Evolutionary conservation across 257 asterid genomes (phyloP).

Genomic region (Ehretia macrophylla): DNA sequence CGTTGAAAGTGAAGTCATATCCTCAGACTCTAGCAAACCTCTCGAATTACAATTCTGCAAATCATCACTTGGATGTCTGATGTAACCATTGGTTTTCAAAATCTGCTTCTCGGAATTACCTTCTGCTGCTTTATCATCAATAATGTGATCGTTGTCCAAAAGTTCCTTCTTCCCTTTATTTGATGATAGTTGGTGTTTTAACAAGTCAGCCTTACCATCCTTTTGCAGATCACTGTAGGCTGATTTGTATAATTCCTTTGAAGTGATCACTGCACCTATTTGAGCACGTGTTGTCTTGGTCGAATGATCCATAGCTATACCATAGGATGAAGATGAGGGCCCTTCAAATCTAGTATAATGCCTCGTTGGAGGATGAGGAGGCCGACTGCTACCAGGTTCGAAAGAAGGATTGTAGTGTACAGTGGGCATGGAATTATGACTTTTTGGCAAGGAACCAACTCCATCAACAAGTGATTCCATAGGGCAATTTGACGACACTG

Average conservation of each 20-base stretch:
- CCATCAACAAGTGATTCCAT: conserved; percentile 68
- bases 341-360: conserved; percentile 37
- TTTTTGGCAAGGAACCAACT: conserved; percentile 47
- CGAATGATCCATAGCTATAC: conserved; percentile 27
- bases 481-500: conserved; percentile 34
- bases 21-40: conserved; percentile 30
- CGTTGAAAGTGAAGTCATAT: conserved; percentile 14
- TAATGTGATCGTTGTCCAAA: conserved; percentile 8
- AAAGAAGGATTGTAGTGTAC: conserved; percentile 33
- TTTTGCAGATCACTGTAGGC: conserved; percentile 19
- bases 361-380: conserved; percentile 45
- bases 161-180: conserved; percentile 22
- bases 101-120: conserved; percentile 15
- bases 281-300: conserved; percentile 26
- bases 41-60: conserved; percentile 19
- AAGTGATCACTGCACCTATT: conserved; percentile 28
- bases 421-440: conserved; percentile 30
- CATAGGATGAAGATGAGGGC: conserved; percentile 34
- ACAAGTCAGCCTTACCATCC: conserved; percentile 14
- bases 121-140: conserved; percentile 19
- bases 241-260: conserved; percentile 37
- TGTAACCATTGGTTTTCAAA: conserved; percentile 12
- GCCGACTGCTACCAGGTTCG: conserved; percentile 37
- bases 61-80: conserved; percentile 26
- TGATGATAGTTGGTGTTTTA: conserved; percentile 7